These are phyloP conservation scores for Aspergillus cavernicola DNA, from an alignment of 495 filamentous ascomycete species.

Conservation along the genomic window DNA sequence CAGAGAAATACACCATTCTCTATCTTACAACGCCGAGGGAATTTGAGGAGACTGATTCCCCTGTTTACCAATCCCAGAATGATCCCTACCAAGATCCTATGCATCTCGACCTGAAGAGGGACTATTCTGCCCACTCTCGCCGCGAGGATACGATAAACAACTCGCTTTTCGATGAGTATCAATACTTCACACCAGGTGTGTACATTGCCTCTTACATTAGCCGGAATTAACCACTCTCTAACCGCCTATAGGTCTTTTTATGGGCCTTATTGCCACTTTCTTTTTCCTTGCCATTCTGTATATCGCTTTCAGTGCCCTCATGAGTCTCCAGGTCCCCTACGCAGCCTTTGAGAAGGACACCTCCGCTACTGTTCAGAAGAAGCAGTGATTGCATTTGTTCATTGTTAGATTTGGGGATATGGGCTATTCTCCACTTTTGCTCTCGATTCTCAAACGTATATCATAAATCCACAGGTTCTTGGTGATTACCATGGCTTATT, in stretches of 20 bases:
- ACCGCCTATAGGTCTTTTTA: constrained; percentile 66
- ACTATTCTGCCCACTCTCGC: constrained; percentile 35
- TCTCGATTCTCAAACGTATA: background rate
- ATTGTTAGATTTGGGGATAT: constrained; percentile 1
- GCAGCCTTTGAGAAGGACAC: constrained; percentile 96
- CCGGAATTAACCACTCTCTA: constrained; percentile 4
- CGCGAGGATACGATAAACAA: constrained; percentile 31
- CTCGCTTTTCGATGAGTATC: constrained; percentile 85
- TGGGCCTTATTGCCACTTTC: constrained; percentile 64
- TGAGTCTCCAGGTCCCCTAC: constrained; percentile 82
- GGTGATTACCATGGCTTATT: background rate
- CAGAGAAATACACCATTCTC: constrained; percentile 59
- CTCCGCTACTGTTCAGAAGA: constrained; percentile 80
- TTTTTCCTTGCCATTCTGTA: constrained; percentile 72
- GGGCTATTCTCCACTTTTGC: background rate
- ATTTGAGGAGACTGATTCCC: constrained; percentile 34
- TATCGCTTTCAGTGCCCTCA: constrained; percentile 69
- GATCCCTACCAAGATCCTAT: constrained; percentile 44
- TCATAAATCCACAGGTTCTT: background rate
- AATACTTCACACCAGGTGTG: constrained; percentile 75
- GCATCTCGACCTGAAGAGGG: constrained; percentile 60
- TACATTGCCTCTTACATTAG: constrained; percentile 9
- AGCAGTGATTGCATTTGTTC: constrained; percentile 45
- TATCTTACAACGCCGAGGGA: constrained; percentile 54
- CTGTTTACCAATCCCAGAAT: constrained; percentile 50